A percentile compares a stretch with the other conserved stretches of the same genome.
Conservation (phyloP, 371 early-diverging fungal species). For the Mucor ambiguus region DNA sequence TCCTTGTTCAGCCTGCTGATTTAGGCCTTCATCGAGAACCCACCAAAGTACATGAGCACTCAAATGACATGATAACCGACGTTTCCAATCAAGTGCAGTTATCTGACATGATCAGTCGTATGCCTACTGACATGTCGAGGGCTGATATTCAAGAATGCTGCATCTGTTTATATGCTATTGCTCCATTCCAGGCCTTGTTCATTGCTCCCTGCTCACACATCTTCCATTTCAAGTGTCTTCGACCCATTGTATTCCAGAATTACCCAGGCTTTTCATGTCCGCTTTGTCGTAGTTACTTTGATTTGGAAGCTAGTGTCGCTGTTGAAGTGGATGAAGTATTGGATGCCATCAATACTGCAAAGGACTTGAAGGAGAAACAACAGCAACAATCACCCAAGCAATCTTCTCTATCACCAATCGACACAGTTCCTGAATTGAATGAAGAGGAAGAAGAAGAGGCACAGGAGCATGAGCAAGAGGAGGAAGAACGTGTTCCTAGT, state of each 20-base stretch:
- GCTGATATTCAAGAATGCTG: conserved; percentile 76
- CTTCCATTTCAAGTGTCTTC: conserved; percentile 90
- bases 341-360: conserved; percentile 22
- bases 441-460: conserved; percentile 21
- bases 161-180: conserved; percentile 88
- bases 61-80: conserved; percentile 1
- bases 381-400: conserved; percentile 4
- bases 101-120: conserved; percentile 12
- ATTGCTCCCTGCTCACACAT: conserved; percentile 92
- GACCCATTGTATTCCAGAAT: conserved; percentile 53
- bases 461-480: background rate
- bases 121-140: conserved; percentile 10
- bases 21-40: conserved; percentile 21
- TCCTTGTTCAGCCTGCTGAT: conserved; percentile 6
- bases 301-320: conserved; percentile 75
- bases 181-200: conserved; percentile 90
- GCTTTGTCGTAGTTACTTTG: conserved; percentile 88
- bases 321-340: conserved; percentile 68
- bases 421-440: conserved; percentile 22
- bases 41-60: conserved; percentile 19
- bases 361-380: conserved; percentile 11
- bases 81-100: conserved; percentile 1
- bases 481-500: background rate
- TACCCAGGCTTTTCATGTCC: conserved; percentile 87
- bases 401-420: conserved; percentile 5